phyloP scores from a whole-genome alignment of 176 grass and related monocot genomes.

The Phoenix roebelenii region DNA sequence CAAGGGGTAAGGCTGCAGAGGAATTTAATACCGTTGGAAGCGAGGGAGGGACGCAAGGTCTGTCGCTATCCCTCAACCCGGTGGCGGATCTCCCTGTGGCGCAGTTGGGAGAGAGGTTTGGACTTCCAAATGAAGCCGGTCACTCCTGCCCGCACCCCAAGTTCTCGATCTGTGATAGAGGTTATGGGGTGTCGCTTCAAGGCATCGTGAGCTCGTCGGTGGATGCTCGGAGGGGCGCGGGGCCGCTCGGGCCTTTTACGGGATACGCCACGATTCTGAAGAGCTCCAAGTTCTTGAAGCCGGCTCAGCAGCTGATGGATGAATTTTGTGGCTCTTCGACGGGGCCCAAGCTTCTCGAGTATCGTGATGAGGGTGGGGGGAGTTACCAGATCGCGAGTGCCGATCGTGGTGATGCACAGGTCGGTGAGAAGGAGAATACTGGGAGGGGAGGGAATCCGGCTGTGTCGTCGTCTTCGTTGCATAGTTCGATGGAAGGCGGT shows the following conservation, averaged over 20 bases:
- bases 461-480: slow-evolving; percentile 21
- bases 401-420: too few species aligned
- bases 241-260: slow-evolving; percentile 43
- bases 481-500: slow-evolving; percentile 18
- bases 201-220: background rate
- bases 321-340: slow-evolving; percentile 29
- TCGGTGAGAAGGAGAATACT: background rate
- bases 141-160: too few species aligned
- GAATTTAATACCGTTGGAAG: too few species aligned
- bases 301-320: slow-evolving; percentile 49
- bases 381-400: background rate
- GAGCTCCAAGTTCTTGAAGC: slow-evolving; percentile 34
- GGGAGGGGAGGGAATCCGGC: background rate
- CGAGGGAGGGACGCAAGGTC: too few species aligned
- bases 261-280: slow-evolving; percentile 41
- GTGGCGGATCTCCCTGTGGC: too few species aligned
- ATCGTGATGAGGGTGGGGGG: slow-evolving; percentile 1
- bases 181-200: too few species aligned
- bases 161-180: too few species aligned
- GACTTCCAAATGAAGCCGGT: too few species aligned
- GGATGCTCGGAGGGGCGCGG: slow-evolving; percentile 3
- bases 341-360: background rate
- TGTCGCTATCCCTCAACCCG: too few species aligned
- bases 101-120: too few species aligned
- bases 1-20: too few species aligned